Base-by-base conservation (phyloP, 345 rosid genomes). In the Pistacia integerrima region DNA sequence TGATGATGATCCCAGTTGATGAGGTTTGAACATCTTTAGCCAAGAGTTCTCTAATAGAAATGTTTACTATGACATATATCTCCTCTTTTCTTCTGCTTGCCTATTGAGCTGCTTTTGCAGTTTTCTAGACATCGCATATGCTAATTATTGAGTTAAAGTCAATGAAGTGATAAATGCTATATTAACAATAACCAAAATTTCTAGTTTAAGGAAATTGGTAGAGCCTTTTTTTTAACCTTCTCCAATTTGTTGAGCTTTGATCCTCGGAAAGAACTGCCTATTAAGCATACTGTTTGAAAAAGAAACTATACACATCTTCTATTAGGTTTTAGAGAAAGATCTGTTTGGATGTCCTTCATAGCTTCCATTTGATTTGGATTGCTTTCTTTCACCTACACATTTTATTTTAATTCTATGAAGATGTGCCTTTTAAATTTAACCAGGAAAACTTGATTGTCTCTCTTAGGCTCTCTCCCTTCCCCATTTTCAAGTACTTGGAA, bases 1-100 rank as follows among this genome's bases (percentile, higher is more conserved):
- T 86, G 87, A 96, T 96, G 99, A 91, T 93, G 90, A 93, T 96
- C 79, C 97, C 98, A 61, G 93, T 96, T 38, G 90, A 96, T 83
- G 98, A 93, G 97, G 97, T 93, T 75, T 74, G 75, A 16, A 70
- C 64, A 74, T 74, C 74, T 67, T 25, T n/a, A n/a, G 38, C 20
- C 58, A 54, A 49, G 17, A 48, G 41, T 7, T 58, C 36, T 66
- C 63, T 22, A 41, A 2, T 46, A 57, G 11, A 56, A 20, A 55
- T 30, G 30, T 4, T 54, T 20, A 72, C 9, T 17, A 4, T 73
- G 59, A 25, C 68, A 30, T 33, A 28, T 8, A 28, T 13, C 59
- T 62, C 48, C 9, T 70, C 36, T 10, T 9, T 51, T 62, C 11
- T 73, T 49, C 41, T 30, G 44, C 55, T 72, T 59, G 44, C 38